Base-by-base conservation (phyloP, 257 asterid species). In the Jacaranda copaia region DNA sequence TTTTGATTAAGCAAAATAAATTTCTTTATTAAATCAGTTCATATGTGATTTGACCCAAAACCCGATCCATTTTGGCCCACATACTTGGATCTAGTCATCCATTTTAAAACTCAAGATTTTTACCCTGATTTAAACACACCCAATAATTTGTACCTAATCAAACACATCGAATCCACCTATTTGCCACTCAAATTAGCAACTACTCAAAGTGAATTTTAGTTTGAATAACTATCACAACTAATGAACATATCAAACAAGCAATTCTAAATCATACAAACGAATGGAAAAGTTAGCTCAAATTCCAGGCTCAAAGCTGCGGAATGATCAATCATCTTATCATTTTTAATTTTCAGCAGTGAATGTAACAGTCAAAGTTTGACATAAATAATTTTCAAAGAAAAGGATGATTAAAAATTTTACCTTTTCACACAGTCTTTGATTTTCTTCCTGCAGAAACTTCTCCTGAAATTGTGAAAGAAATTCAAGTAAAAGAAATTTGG, bases 371-470 rank as follows among this genome's bases (percentile, higher is more conserved):
- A 62, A 64, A 14, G 35, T 64, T 64, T 35, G 15, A 49, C 12
- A 20, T 68, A 66, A 15, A 38, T 16, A 40, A 39, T 39, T 42
- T 43, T 18, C 11, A 10, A 72, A n/a, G 14, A 40, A 72, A 14
- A 3, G 10, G 15, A 25, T 5, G 25, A n/a, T 12, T 16, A 11
- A 61, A 57, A 12, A 40, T 48, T 11, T 76, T 66, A 81, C 85
- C 85, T 64, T 72, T 65, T 72, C 62, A 12, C 16, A 32, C 1
- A 81, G 65, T 68, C 25, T 72, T 56, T 68, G 76, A 48, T 81
- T 81, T 77, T 81, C 82, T 77, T 81, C 82, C 1, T 72, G 38
- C 73, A 81, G 20, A 66, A 46, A n/a, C 71, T 73, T 77, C 73
- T 72, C 85, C 85, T 81, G 79, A 45, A 42, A 65, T 73, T 40